phyloP scores from a whole-genome alignment of 148 eudicot species.

The Rheum nobile region DNA sequence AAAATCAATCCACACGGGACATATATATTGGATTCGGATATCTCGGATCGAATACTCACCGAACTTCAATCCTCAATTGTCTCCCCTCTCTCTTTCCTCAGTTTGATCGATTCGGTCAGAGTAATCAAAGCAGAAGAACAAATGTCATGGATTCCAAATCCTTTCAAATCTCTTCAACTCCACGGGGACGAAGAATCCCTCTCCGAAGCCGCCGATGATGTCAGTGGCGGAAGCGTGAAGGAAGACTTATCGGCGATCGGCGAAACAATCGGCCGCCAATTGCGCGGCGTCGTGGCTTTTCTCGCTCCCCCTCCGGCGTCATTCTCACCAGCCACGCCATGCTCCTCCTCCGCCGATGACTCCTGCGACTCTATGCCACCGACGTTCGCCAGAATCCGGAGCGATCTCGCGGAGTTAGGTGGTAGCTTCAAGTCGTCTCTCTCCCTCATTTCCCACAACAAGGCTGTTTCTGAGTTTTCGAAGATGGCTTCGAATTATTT shows the following conservation, averaged over 20 bases:
- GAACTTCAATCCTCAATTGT: not conserved
- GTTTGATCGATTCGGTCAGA: not conserved
- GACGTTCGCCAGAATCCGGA: slow-evolving; percentile 33
- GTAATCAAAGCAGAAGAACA: not conserved
- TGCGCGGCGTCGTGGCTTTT: slow-evolving; percentile 56
- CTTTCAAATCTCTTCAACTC: slow-evolving; percentile 29
- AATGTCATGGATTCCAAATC: slow-evolving; percentile 50
- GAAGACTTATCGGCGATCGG: slow-evolving; percentile 42
- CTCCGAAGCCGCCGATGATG: slow-evolving; percentile 3
- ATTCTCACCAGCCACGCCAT: slow-evolving; percentile 27
- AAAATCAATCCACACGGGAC: too few relatives aligned
- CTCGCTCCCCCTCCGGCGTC: slow-evolving; percentile 51
- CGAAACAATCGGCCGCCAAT: slow-evolving; percentile 37
- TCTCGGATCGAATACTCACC: too few relatives aligned
- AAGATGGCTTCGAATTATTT: slow-evolving; percentile 47
- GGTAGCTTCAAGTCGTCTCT: slow-evolving; percentile 47
- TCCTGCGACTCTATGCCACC: slow-evolving; percentile 14
- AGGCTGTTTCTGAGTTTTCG: slow-evolving; percentile 33
- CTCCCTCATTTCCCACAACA: slow-evolving; percentile 35
- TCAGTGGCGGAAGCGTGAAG: slow-evolving; percentile 20
- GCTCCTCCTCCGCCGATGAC: slow-evolving; percentile 42
- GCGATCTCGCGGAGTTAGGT: slow-evolving; percentile 61
- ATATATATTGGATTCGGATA: too few relatives aligned
- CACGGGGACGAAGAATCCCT: slow-evolving; percentile 10
- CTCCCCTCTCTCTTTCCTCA: not conserved